Evolutionary conservation across 306 rosid species (phyloP).

Genomic region (Casuarina cunninghamiana): DNA sequence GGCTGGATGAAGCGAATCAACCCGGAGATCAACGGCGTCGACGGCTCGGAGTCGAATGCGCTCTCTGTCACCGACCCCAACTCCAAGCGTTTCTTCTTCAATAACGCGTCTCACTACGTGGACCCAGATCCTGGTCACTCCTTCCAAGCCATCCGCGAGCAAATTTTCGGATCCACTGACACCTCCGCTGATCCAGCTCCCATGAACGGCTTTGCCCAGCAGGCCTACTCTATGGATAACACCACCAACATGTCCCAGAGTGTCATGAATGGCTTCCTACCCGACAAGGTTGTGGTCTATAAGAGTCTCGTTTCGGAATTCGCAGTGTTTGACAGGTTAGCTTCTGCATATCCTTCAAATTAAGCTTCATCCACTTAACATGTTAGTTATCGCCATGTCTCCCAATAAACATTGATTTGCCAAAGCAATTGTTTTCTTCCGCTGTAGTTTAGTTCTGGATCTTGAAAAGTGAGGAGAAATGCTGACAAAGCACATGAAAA

Average conservation of each 20-base stretch:
- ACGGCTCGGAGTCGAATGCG: slow-evolving; percentile 54
- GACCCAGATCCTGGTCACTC: slow-evolving; percentile 97
- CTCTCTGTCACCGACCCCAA: slow-evolving; percentile 48
- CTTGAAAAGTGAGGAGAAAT: too few relatives aligned
- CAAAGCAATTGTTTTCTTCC: not conserved
- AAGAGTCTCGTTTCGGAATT: slow-evolving; percentile 69
- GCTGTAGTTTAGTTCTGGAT: too few relatives aligned
- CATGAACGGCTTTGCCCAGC: slow-evolving; percentile 87
- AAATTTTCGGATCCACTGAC: slow-evolving; percentile 65
- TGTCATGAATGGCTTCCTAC: slow-evolving; percentile 81
- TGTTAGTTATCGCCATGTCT: too few relatives aligned
- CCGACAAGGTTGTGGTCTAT: slow-evolving; percentile 60
- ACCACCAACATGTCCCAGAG: slow-evolving; percentile 46
- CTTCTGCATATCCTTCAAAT: too few relatives aligned
- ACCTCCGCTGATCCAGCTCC: slow-evolving; percentile 52
- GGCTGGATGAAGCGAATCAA: slow-evolving; percentile 92
- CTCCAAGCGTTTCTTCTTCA: slow-evolving; percentile 49
- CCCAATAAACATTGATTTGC: not conserved
- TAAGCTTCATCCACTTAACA: not conserved
- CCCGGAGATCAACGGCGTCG: slow-evolving; percentile 74
- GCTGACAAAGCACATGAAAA: too few relatives aligned
- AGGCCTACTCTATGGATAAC: slow-evolving; percentile 77
- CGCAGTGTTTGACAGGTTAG: slow-evolving; percentile 80
- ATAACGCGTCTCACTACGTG: slow-evolving; percentile 47
- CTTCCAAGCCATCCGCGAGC: slow-evolving; percentile 78